Percentiles rank a stretch among this genome's conserved stretches.
Conservation (phyloP, 768 basidiomycete genomes). For the Tylopilus felleus region DNA sequence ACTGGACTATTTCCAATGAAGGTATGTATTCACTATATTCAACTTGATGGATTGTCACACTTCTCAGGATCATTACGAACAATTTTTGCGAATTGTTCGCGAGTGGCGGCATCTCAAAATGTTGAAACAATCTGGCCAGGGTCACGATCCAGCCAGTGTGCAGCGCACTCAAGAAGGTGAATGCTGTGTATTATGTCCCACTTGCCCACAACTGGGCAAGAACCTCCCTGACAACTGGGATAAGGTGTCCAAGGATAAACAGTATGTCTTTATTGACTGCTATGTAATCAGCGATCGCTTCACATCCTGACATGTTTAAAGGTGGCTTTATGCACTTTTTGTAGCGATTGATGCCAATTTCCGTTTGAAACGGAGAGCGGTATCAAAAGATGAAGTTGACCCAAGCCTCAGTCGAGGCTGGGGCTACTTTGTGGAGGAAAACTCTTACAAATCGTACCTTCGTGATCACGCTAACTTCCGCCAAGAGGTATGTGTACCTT, state of each 20-base stretch:
- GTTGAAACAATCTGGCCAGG: background rate
- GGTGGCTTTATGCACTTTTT: background rate
- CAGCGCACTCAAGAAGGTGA: background rate
- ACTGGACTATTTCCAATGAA: background rate
- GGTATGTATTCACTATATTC: no score
- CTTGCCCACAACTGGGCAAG: background rate
- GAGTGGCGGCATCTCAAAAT: conserved; percentile 3
- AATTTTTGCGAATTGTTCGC: background rate
- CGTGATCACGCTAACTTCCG: no score
- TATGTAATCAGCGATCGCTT: no score
- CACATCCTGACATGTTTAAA: no score
- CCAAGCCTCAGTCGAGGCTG: background rate
- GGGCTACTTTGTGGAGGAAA: background rate
- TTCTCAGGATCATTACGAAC: background rate
- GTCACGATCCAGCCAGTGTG: background rate
- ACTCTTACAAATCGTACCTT: no score
- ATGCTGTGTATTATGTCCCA: background rate
- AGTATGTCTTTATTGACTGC: no score
- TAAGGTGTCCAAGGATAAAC: background rate
- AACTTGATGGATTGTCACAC: no score
- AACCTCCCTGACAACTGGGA: background rate
- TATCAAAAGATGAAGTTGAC: background rate
- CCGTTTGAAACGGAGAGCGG: background rate
- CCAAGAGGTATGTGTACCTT: no score
- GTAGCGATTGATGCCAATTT: background rate